Base-by-base conservation (phyloP, 1,139 yeast species). In the Kluyveromyces marxianus region DNA sequence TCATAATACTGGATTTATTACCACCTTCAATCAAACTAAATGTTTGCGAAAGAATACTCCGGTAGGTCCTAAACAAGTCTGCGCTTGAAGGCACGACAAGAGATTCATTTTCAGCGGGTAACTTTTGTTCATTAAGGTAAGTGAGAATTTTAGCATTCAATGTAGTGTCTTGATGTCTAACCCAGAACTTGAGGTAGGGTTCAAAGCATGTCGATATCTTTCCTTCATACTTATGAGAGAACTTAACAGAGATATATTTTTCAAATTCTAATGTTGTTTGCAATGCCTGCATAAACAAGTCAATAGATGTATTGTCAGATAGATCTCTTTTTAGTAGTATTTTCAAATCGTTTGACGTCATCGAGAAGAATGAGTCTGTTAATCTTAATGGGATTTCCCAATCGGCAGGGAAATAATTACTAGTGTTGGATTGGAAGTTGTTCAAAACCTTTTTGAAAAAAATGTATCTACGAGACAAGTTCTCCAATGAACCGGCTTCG, bases 401-500 rank as follows among this genome's bases (percentile, higher is more conserved):
- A 1, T 68, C 68, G 3, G 70, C 60, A 0, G 95, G 92, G 62
- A 94, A 94, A 35, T 74, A 71, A 7, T 66, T 59, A 3, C 72
- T 61, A 52, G 74, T 79, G 35, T 72, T 74, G 1, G 76, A 65
- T 45, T 77, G 81, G 50, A 83, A 79, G 46, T 77, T 75, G 41
- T 74, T 75, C 48, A 90, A 67, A 1, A 87, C 75, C 54, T 85
- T 80, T 54, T 83, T 82, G 65, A 88, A 83, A 63, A 85, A 92
- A 31, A 90, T 76, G 61, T 79, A 92, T 44, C 98, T 71, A 54
- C 97, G 71, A 24, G 79, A 75, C 41, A 92, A 68, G 63, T 92
- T 92, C 50, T 92, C 98, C 50, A 92, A 68, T 1, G 95, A 83
- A 0, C 97, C 97, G 0, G 98, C 97, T 65, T 90, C 98, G 55